Evolutionary conservation across 1,139 yeast genomes (phyloP).

Genomic region (Yamadazyma atlantica): DNA sequence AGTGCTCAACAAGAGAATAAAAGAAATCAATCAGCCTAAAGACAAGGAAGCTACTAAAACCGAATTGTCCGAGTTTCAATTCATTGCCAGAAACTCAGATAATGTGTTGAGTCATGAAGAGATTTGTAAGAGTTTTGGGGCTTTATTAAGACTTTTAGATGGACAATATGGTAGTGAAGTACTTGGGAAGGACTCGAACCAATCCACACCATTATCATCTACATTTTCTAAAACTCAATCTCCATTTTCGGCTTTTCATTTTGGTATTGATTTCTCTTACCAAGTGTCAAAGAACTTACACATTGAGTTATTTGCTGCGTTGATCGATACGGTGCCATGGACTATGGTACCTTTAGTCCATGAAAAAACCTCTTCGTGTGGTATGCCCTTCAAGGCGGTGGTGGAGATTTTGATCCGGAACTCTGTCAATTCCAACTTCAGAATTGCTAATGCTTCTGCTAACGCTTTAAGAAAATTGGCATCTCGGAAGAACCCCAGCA

Average conservation of each 20-base stretch:
- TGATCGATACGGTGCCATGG: conserved; percentile 71
- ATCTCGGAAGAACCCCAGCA: conserved; percentile 66
- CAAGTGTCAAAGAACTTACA: conserved; percentile 38
- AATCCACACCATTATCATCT: conserved; percentile 15
- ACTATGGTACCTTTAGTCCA: conserved; percentile 45
- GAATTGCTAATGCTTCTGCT: conserved; percentile 63
- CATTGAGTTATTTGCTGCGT: conserved; percentile 65
- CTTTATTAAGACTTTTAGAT: conserved; percentile 61
- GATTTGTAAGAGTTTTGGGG: conserved; percentile 62
- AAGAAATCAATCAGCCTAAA: conserved; percentile 2
- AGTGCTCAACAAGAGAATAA: conserved; percentile 27
- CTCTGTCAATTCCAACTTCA: conserved; percentile 63
- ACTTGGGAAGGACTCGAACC: conserved; percentile 22
- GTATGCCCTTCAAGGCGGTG: conserved; percentile 55
- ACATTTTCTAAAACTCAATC: conserved; percentile 23
- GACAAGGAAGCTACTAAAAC: conserved; percentile 4
- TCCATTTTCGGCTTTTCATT: conserved; percentile 49
- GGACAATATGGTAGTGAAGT: conserved; percentile 52
- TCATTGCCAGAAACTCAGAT: conserved; percentile 43
- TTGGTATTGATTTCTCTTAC: conserved; percentile 46
- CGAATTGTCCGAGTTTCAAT: conserved; percentile 27
- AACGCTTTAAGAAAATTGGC: conserved; percentile 67
- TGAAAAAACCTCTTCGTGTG: conserved; percentile 31
- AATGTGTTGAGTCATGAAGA: conserved; percentile 69
- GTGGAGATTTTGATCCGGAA: conserved; percentile 77